These are phyloP conservation scores for Globisporangium uncinulatum DNA, from an alignment of 352 stramenopile species.

Conservation along the genomic window DNA sequence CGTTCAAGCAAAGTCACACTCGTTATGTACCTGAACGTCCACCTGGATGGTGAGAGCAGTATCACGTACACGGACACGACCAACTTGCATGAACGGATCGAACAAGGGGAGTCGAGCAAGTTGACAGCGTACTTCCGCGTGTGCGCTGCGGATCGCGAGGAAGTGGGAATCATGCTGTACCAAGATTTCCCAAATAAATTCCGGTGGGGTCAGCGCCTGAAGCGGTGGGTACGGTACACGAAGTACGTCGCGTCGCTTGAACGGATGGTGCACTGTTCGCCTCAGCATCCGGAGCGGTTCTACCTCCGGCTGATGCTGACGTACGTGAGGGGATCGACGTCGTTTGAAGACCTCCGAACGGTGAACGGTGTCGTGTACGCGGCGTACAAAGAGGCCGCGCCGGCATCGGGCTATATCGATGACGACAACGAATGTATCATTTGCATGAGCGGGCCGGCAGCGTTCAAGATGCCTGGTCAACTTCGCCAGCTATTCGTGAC, in stretches of 20 bases:
- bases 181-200: conserved; percentile 14
- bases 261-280: conserved; percentile 16
- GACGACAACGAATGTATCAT: conserved; percentile 16
- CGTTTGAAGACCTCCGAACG: no score
- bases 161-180: conserved; percentile 13
- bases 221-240: conserved; percentile 16
- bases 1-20: conserved; percentile 18
- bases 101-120: not conserved
- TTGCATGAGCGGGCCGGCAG: conserved; percentile 13
- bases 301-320: conserved; percentile 10
- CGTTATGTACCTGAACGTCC: conserved; percentile 8
- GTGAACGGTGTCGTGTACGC: no score
- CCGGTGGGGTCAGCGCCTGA: conserved; percentile 9
- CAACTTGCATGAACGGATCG: no score
- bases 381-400: no score
- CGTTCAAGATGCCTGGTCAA: conserved; percentile 20
- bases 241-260: conserved; percentile 9
- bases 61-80: not conserved
- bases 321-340: no score
- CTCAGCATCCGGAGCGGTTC: conserved; percentile 16
- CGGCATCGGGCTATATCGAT: conserved; percentile 13
- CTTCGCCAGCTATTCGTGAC: conserved; percentile 28
- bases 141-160: conserved; percentile 3
- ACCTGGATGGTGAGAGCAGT: conserved; percentile 5
- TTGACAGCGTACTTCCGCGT: conserved; percentile 18